These are phyloP conservation scores for Cystoderma amianthinum DNA, from an alignment of 768 basidiomycete species.

Conservation along the genomic window DNA sequence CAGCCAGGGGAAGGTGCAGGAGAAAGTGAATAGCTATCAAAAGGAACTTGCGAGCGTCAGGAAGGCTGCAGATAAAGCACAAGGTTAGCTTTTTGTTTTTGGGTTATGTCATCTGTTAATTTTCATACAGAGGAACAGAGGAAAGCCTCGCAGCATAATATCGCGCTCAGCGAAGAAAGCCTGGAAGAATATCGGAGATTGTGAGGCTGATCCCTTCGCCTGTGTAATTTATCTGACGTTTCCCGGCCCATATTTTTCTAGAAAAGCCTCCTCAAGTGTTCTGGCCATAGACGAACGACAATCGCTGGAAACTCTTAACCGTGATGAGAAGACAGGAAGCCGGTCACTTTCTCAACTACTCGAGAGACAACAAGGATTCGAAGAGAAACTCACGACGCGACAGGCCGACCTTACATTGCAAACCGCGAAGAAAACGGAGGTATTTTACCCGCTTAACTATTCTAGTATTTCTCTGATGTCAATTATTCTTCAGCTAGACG, in stretches of 20 bases:
- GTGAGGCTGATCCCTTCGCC: conserved; percentile 33
- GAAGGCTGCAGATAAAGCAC: conserved; percentile 68
- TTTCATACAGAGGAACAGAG: conserved; percentile 59
- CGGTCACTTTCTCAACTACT: conserved; percentile 59
- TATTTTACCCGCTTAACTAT: conserved; percentile 22
- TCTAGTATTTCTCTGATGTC: not conserved
- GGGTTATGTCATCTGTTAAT: not conserved
- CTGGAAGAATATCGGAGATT: conserved; percentile 82
- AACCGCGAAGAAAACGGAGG: no score
- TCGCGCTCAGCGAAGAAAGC: conserved; percentile 76
- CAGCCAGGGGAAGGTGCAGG: conserved; percentile 31
- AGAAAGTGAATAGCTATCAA: conserved; percentile 47
- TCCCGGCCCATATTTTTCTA: conserved; percentile 19
- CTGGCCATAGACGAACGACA: conserved; percentile 87
- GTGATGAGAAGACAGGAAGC: conserved; percentile 73
- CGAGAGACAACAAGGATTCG: conserved; percentile 63
- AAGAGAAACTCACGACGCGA: conserved; percentile 50
- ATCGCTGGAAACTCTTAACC: conserved; percentile 66
- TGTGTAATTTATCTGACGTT: not conserved
- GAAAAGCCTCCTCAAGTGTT: conserved; percentile 74
- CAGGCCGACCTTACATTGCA: conserved; percentile 47
- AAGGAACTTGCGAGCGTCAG: conserved; percentile 63
- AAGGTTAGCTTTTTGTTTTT: conserved; percentile 42
- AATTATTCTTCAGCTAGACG: conserved; percentile 42
- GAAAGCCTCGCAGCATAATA: conserved; percentile 62